These are phyloP conservation scores for Bruguiera hainesii DNA, from an alignment of 441 rosid species.

Conservation along the genomic window DNA sequence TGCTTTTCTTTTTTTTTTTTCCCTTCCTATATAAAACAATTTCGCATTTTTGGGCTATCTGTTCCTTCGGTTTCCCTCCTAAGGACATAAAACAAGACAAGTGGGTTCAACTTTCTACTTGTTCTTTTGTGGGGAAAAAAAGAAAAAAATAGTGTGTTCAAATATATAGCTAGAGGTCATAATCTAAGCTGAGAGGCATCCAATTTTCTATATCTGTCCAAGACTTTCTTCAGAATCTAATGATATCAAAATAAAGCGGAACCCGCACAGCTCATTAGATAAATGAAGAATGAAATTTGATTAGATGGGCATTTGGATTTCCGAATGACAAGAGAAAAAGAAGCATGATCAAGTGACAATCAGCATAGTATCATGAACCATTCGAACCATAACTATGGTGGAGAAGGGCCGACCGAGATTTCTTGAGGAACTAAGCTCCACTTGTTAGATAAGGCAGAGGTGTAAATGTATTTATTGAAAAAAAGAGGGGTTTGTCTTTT, in stretches of 20 bases:
- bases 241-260: constrained; percentile 19
- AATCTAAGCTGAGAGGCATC: background rate
- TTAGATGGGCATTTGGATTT: constrained; percentile 17
- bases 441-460: background rate
- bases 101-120: background rate
- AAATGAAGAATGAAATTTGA: background rate
- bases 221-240: constrained; percentile 19
- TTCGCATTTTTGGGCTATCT: background rate
- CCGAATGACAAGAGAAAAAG: constrained; percentile 5
- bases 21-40: constrained; percentile 2
- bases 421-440: background rate
- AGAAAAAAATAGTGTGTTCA: background rate
- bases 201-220: constrained; percentile 24
- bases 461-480: no score
- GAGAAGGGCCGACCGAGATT: background rate
- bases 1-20: background rate
- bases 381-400: constrained; percentile 4
- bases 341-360: constrained; percentile 15
- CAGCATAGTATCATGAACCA: constrained; percentile 12
- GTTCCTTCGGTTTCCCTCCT: constrained; percentile 24
- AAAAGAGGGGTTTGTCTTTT: no score
- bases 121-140: background rate
- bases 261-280: background rate
- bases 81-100: background rate
- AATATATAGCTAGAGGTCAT: background rate